Evolutionary conservation across 176 grass and related monocot species (phyloP), one percentile per base, ranked within the genome.

Genomic region (Poa annua): DNA sequence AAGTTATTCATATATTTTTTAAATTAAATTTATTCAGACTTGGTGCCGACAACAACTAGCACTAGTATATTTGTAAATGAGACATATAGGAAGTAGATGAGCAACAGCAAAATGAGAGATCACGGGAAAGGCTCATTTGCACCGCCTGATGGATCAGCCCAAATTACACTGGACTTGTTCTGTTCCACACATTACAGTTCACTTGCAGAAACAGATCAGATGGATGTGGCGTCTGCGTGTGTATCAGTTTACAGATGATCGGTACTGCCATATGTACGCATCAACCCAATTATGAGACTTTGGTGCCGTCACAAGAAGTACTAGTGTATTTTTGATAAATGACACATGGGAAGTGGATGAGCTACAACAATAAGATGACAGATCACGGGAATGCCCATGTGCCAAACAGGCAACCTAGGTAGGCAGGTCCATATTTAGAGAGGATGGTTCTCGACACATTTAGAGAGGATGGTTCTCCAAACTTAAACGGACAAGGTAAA

Each of bases 371-470:
- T 14, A 48, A 48, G 45, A 63, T 38, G 7, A 39, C 1, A 45
- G 21, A 82, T 82, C 66, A 71, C 9, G 35, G 51, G 50, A 82
- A 79, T 26, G n/a, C 44, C 66, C 48, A 57, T 74, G 69, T 61
- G 66, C 20, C 54, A 12, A 73, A 2, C 50, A 44, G 53, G 80
- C 38, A 36, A 82, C 34, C 21, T 39, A 26, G 34, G 14, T 44
- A 44, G 42, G 39, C 64, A 11, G 14, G 33, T 1, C 42, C 77
- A 69, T n/a, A 81, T 39, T 69, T 50, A 52, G 61, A 36, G 6
- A 11, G 53, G 48, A 70, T 39, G 13, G 25, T 59, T 20, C 51
- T 42, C 35, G 4, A 22, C 22, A 21, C 48, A 62, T 52, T 69
- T 50, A 52, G 61, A 36, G 6, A 11, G 53, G 48, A 70, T 39